phyloP scores from a whole-genome alignment of 257 asterid species.

The Solanum etuberosum region DNA sequence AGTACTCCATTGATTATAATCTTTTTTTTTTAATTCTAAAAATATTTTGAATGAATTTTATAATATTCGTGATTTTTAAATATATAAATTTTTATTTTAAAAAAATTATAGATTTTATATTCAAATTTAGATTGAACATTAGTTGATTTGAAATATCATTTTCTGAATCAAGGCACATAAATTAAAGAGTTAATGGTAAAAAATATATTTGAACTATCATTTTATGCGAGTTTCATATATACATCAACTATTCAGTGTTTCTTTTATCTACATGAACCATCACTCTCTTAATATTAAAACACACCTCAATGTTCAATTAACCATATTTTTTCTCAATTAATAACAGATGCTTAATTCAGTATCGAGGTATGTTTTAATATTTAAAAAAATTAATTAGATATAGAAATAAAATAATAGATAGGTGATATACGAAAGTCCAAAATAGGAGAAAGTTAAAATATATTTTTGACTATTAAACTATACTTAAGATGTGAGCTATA shows the following conservation, averaged over 20 bases:
- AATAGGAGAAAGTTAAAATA: background rate
- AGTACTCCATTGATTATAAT: background rate
- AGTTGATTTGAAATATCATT: background rate
- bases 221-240: too few relatives aligned
- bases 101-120: too few relatives aligned
- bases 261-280: rapidly evolving
- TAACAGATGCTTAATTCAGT: background rate
- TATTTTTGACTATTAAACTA: background rate
- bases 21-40: too few relatives aligned
- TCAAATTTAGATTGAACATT: rapidly evolving
- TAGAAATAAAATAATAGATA: background rate
- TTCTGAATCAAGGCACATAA: background rate
- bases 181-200: background rate
- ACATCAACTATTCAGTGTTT: background rate
- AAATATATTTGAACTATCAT: too few relatives aligned
- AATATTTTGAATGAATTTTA: background rate
- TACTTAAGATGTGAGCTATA: too few relatives aligned
- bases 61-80: too few relatives aligned
- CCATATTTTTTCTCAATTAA: background rate
- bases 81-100: too few relatives aligned
- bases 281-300: background rate
- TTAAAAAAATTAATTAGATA: background rate
- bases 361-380: background rate
- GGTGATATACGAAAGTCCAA: background rate
- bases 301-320: background rate